Evolutionary conservation across 768 basidiomycete genomes (phyloP).

Genomic region (Pleurotus cornucopiae): DNA sequence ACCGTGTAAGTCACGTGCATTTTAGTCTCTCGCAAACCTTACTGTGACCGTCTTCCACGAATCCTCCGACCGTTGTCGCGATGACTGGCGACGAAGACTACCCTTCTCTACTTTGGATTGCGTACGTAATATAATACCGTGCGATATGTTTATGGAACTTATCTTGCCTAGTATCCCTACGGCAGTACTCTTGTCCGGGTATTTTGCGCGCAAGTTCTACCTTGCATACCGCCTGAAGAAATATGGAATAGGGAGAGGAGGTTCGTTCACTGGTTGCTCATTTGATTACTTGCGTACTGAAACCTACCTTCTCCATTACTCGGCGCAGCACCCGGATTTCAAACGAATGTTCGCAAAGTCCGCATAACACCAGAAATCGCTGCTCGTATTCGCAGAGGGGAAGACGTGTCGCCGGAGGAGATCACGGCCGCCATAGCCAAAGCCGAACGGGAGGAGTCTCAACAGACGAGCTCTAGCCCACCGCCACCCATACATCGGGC

Average conservation of each 20-base stretch:
- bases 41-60: too few species aligned
- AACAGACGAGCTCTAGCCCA: background rate
- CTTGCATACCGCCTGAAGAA: slow-evolving; percentile 37
- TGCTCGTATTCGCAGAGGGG: slow-evolving; percentile 45
- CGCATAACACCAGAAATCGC: slow-evolving; percentile 54
- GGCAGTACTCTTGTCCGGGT: slow-evolving; percentile 38
- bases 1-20: too few species aligned
- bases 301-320: background rate
- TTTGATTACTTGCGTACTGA: background rate
- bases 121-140: slow-evolving; percentile 26
- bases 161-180: slow-evolving; percentile 35
- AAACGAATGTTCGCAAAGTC: slow-evolving; percentile 45
- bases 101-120: slow-evolving; percentile 41
- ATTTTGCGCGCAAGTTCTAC: slow-evolving; percentile 47
- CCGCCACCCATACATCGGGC: slow-evolving; percentile 5
- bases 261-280: slow-evolving; percentile 22
- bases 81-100: slow-evolving; percentile 20
- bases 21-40: too few species aligned
- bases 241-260: slow-evolving; percentile 55
- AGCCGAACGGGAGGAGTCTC: slow-evolving; percentile 28
- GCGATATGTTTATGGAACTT: background rate
- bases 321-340: slow-evolving; percentile 45
- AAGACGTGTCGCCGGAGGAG: slow-evolving; percentile 49
- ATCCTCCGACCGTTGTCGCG: too few species aligned
- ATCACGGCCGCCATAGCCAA: slow-evolving; percentile 41